Evolutionary conservation across 768 basidiomycete species (phyloP), one percentile per base, ranked within the genome.

Genomic region (Leccinellum albellum): DNA sequence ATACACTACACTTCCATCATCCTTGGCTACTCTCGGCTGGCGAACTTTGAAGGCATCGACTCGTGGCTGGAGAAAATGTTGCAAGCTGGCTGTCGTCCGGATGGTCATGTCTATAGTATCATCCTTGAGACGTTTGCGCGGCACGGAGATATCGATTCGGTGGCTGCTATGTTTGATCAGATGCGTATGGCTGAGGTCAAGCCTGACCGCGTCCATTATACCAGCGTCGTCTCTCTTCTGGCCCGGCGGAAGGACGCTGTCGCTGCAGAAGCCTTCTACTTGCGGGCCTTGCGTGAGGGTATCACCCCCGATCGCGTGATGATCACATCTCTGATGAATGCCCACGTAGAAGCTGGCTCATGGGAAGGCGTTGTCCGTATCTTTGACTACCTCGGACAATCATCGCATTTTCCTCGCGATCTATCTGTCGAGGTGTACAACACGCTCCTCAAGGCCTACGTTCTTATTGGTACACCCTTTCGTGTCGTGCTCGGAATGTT

Each of bases 361-460:
- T 97, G 92, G 91, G 70, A 75, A 46, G 85, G 85, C 24, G 91
- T 87, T 20, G 78, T 92, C 56, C 78, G 81, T 23, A 74, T 84
- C 13, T 96, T 88, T 65, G 82, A 87, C 61, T 84, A 81, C 61
- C 73, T 91, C 46, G 70, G 72, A 35, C 63, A 74, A 33, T 67
- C 75, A 28, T 65, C 67, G 12, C 50, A 62, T 53, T 71, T 74
- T 53, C 67, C 74, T 42, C 69, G 76, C 44, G 69, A 74, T 51
- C 74, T 85, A 37, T 75, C 80, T 42, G 79, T 88, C 66, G 79
- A 84, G 50, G 78, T 87, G 51, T 87, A 85, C 71, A 93, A 93
- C 70, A 84, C 84, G 24, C 78, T 97, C 24, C 74, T 96, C 62
- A 91, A 91, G 71, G 91, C 92, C 2, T 89, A 91, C 65, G 82